Conservation (phyloP, 2,329 filamentous ascomycete genomes). For the Microcyclospora pomicola region DNA sequence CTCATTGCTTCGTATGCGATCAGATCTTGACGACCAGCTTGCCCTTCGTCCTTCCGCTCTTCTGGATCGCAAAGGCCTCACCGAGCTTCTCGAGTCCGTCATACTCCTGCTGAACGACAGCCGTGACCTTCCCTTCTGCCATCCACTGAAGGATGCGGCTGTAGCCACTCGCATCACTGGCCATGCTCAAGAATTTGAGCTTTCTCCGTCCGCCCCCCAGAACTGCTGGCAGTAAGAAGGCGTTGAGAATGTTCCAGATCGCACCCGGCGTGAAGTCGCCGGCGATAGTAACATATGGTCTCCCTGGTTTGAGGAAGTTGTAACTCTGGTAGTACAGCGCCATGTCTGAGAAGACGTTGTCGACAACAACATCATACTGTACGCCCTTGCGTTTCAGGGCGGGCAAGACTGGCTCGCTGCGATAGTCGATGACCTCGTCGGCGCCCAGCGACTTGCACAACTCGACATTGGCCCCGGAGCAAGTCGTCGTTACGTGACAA, state of each 20-base stretch:
- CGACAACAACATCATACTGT: slow-evolving; percentile 41
- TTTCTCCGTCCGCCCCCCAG: slow-evolving; percentile 38
- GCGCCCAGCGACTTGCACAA: slow-evolving; percentile 47
- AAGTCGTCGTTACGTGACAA: slow-evolving; percentile 45
- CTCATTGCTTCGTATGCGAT: too few relatives aligned
- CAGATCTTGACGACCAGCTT: slow-evolving; percentile 39
- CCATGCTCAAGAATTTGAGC: slow-evolving; percentile 26
- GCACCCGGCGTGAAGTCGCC: slow-evolving; percentile 20
- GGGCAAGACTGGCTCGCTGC: slow-evolving; percentile 33
- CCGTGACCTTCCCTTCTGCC: slow-evolving; percentile 43
- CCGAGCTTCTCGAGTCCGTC: slow-evolving; percentile 44
- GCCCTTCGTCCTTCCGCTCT: slow-evolving; percentile 40
- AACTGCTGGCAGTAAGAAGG: slow-evolving; percentile 24
- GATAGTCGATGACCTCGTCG: slow-evolving; percentile 51
- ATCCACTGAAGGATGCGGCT: slow-evolving; percentile 41
- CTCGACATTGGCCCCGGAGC: slow-evolving; percentile 43
- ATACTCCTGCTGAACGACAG: slow-evolving; percentile 38
- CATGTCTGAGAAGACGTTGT: slow-evolving; percentile 40
- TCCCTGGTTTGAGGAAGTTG: slow-evolving; percentile 35
- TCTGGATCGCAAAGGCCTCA: slow-evolving; percentile 45
- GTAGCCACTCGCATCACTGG: slow-evolving; percentile 32
- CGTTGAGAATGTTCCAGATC: slow-evolving; percentile 12
- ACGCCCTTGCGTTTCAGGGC: slow-evolving; percentile 33
- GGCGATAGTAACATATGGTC: slow-evolving; percentile 42
- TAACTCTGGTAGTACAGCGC: slow-evolving; percentile 41